Evolutionary conservation across 768 basidiomycete species (phyloP), one percentile per base, ranked within the genome.

Genomic region (Lenzites betulinus): DNA sequence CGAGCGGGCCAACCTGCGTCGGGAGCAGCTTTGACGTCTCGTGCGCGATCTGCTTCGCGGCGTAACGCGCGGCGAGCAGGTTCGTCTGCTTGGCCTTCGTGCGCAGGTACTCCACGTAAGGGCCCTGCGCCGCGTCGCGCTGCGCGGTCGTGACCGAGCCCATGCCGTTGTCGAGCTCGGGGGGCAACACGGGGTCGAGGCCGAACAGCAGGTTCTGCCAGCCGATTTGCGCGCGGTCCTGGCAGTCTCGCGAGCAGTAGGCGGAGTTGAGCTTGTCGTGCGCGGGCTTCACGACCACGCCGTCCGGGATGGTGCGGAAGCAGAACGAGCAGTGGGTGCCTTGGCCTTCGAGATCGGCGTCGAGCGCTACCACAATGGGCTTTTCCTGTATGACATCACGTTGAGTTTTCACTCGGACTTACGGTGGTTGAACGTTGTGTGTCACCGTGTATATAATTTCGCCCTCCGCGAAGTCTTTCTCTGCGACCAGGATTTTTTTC

Each of bases 311-410:
- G 50, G 70, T 66, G 38, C 88, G 82, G 65, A 93, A 77, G 70
- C 92, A 94, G 64, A 90, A 84, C 18, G 84, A 81, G 70, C 92
- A 94, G 64, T 92, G 78, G 3, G 83, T 83, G 22, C 87, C 87
- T 51, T 82, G 81, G 38, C 77, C 76, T 73, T 89, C 83, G 20
- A 94, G 76, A 66, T 93, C 92, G 0, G 76, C 67, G 66, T 93
- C 92, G 22, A 94, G 83, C 28, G 78, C 85, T 12, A 88, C 76
- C 39, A 90, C 84, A 20, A 92, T 78, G 7, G 92, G 88, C 62
- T 80, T 76, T 77, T 94, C 92, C 92, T 94, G 65, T 48, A 13
- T 46, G 0, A 28, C 16, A 38, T 9, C 16, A 26, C 15, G 54
- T 41, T 28, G 3, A 26, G 33, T 26, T 18, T 8, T 6, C 38